phyloP scores from a whole-genome alignment of 345 rosid species.

The Salix viminalis region DNA sequence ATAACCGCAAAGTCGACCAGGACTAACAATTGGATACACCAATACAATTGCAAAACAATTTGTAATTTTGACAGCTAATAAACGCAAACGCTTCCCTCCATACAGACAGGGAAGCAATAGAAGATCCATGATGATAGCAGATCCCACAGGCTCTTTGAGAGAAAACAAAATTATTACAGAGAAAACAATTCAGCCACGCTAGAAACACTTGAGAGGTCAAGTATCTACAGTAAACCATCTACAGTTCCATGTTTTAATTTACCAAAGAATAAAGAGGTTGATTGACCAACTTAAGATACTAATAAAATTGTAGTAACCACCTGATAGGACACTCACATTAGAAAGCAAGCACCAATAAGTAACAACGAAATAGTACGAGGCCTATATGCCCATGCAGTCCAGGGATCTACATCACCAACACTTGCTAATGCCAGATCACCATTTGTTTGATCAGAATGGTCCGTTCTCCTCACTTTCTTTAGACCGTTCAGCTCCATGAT shows the following conservation, averaged over 20 bases:
- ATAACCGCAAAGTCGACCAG: not conserved
- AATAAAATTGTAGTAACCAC: not conserved
- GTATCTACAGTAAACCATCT: not conserved
- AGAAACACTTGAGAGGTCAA: not conserved
- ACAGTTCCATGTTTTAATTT: not conserved
- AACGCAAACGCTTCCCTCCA: not conserved
- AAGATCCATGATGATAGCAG: not conserved
- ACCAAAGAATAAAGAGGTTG: not conserved
- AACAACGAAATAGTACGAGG: constrained; percentile 89
- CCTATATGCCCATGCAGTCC: constrained; percentile 99
- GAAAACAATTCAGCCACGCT: not conserved
- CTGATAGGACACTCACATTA: constrained; percentile 58
- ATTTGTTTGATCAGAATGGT: constrained; percentile 46
- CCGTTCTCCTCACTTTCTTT: constrained; percentile 48
- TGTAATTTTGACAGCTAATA: not conserved
- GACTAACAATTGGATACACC: not conserved
- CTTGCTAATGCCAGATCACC: constrained; percentile 35
- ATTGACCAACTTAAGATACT: not conserved
- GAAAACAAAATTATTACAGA: not conserved
- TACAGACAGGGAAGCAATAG: not conserved
- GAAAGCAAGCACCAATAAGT: constrained; percentile 86
- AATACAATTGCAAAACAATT: not conserved
- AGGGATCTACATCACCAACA: constrained; percentile 74
- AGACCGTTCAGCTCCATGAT: constrained; percentile 63
- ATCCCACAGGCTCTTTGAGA: not conserved